Percentiles rank a stretch among this genome's conserved stretches.
Evolutionary conservation across 108 stramenopile genomes (phyloP).

Genomic region (Mayamaea pseudoterrestris): DNA sequence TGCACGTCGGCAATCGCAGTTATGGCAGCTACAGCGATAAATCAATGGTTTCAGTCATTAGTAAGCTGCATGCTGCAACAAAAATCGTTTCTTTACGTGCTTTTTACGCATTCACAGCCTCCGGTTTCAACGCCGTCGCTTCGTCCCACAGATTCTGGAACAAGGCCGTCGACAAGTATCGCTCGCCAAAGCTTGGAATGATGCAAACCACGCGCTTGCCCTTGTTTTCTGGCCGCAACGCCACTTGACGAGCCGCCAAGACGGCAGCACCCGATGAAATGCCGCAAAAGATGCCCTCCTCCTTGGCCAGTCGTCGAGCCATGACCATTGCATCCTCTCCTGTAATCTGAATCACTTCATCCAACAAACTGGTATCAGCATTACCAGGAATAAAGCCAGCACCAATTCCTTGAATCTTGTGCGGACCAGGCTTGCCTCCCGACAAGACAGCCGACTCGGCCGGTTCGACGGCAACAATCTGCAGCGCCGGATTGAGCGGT

Average conservation of each 20-base stretch:
- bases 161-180: conserved; percentile 65
- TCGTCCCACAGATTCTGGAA: conserved; percentile 92
- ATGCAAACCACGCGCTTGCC: conserved; percentile 59
- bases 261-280: conserved; percentile 60
- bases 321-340: conserved; percentile 59
- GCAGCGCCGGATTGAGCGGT: conserved; percentile 37
- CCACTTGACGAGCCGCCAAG: conserved; percentile 50
- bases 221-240: conserved; percentile 52
- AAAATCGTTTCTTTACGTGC: too few species aligned
- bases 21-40: too few species aligned
- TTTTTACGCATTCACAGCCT: conserved; percentile 25
- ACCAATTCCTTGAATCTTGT: conserved; percentile 78
- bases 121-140: conserved; percentile 61
- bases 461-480: conserved; percentile 67
- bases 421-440: conserved; percentile 54
- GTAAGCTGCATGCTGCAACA: too few species aligned
- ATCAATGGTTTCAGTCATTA: too few species aligned
- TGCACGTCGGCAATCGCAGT: too few species aligned
- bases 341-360: conserved; percentile 55
- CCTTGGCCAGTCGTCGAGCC: conserved; percentile 42
- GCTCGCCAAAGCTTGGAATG: conserved; percentile 72
- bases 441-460: conserved; percentile 44
- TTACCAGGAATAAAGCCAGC: conserved; percentile 54
- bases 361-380: conserved; percentile 42
- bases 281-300: conserved; percentile 51